These are phyloP conservation scores for Nigrograna mackinnonii DNA, from an alignment of 2,329 filamentous ascomycete genomes.

Conservation along the genomic window DNA sequence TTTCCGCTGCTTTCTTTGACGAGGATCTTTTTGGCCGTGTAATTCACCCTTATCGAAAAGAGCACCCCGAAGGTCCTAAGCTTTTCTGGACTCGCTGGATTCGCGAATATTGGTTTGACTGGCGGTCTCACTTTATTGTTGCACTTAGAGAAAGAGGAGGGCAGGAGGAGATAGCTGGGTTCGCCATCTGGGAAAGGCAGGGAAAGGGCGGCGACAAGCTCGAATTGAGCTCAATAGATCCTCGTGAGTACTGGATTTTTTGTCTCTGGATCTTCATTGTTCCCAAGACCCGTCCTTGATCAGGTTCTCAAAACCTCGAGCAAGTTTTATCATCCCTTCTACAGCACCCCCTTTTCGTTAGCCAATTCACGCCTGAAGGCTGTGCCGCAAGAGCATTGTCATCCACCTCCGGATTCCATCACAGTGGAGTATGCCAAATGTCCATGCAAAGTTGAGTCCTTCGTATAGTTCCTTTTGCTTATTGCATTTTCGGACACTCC, in stretches of 20 bases:
- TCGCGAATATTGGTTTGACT: constrained; percentile 17
- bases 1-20: constrained; percentile 29
- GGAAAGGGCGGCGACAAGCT: constrained; percentile 16
- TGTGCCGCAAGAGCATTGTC: too few relatives aligned
- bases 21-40: constrained; percentile 29
- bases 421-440: too few relatives aligned
- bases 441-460: too few relatives aligned
- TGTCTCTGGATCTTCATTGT: too few relatives aligned
- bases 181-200: constrained; percentile 26
- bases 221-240: constrained; percentile 8
- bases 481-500: too few relatives aligned
- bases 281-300: too few relatives aligned
- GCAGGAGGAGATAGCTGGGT: constrained; percentile 18
- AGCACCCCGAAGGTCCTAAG: constrained; percentile 25
- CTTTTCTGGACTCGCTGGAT: constrained; percentile 25
- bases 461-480: too few relatives aligned
- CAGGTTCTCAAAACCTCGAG: too few relatives aligned
- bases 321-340: too few relatives aligned
- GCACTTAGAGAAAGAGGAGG: constrained; percentile 7
- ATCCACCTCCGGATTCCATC: too few relatives aligned
- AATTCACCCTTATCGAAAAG: constrained; percentile 28
- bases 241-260: constrained; percentile 15
- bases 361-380: too few relatives aligned
- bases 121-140: constrained; percentile 14
- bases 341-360: too few relatives aligned